Conservation (phyloP, 2,329 filamentous ascomycete species). For the Aspergillus calidoustus region DNA sequence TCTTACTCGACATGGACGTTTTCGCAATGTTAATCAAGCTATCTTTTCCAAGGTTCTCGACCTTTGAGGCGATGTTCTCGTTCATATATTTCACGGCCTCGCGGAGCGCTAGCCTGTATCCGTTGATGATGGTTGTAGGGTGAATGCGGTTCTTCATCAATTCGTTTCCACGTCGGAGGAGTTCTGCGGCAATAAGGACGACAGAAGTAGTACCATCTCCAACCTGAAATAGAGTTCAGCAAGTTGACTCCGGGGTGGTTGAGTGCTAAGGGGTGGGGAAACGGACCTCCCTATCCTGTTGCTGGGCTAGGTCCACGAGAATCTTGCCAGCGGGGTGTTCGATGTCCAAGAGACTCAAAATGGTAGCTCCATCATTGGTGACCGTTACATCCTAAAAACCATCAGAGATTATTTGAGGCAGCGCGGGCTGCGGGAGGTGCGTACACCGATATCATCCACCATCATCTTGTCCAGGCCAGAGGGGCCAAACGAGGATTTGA, state of each 20-base stretch:
- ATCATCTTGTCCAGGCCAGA: constrained; percentile 99
- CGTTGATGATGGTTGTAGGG: constrained; percentile 98
- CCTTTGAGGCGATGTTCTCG: constrained; percentile 96
- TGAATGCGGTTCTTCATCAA: constrained; percentile 99
- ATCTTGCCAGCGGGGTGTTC: constrained; percentile 99
- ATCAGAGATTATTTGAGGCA: constrained; percentile 17
- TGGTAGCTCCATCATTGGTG: constrained; percentile 97
- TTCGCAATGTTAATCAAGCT: constrained; percentile 94
- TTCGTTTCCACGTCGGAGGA: constrained; percentile 91
- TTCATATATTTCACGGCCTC: constrained; percentile 99
- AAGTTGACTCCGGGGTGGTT: not conserved
- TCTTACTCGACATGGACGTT: constrained; percentile 99
- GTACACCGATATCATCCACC: constrained; percentile 97
- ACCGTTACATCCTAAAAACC: constrained; percentile 84
- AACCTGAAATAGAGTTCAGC: constrained; percentile 55
- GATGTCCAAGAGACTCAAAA: constrained; percentile 91
- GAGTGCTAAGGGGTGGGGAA: not conserved
- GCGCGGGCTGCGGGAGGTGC: constrained; percentile 39
- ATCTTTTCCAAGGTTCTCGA: constrained; percentile 87
- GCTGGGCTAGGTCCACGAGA: constrained; percentile 93
- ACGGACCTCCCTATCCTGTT: constrained; percentile 88
- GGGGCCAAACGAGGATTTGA: constrained; percentile 97
- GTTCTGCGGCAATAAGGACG: constrained; percentile 94
- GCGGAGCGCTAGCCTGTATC: constrained; percentile 90
- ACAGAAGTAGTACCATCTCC: constrained; percentile 98